Conservation (phyloP, 2,329 filamentous ascomycete species). For the Fusarium sterilihyphosum region DNA sequence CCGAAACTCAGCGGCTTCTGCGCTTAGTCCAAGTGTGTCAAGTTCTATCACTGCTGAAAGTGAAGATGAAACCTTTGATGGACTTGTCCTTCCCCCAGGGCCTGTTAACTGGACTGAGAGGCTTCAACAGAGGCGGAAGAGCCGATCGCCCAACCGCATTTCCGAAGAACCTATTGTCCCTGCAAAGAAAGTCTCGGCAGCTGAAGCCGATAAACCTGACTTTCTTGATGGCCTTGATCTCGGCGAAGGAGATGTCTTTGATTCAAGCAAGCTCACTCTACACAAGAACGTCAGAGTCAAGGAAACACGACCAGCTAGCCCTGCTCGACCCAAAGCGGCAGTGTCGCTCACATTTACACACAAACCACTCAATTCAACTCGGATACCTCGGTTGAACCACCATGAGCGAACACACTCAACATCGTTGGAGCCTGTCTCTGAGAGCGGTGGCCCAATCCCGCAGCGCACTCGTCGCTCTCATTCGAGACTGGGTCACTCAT, state of each 20-base stretch:
- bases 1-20: slow-evolving; percentile 87
- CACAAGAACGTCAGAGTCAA: slow-evolving; percentile 95
- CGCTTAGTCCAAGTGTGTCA: slow-evolving; percentile 90
- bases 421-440: slow-evolving; percentile 90
- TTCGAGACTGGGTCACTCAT: slow-evolving; percentile 74
- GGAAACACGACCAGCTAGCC: slow-evolving; percentile 73
- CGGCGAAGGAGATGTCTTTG: slow-evolving; percentile 83
- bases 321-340: slow-evolving; percentile 76
- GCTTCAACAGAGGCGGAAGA: slow-evolving; percentile 75
- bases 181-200: slow-evolving; percentile 46
- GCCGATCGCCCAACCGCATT: slow-evolving; percentile 63
- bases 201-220: slow-evolving; percentile 71
- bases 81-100: slow-evolving; percentile 84
- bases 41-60: slow-evolving; percentile 93
- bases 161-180: slow-evolving; percentile 50
- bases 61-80: slow-evolving; percentile 91
- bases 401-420: slow-evolving; percentile 76
- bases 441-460: slow-evolving; percentile 79
- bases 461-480: slow-evolving; percentile 68
- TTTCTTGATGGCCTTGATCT: slow-evolving; percentile 89
- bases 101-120: slow-evolving; percentile 85
- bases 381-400: slow-evolving; percentile 80
- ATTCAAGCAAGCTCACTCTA: slow-evolving; percentile 80
- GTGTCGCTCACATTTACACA: slow-evolving; percentile 93
- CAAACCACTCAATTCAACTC: slow-evolving; percentile 70